Conservation (phyloP, 805 yeast species). For the Candida hispaniensis region DNA sequence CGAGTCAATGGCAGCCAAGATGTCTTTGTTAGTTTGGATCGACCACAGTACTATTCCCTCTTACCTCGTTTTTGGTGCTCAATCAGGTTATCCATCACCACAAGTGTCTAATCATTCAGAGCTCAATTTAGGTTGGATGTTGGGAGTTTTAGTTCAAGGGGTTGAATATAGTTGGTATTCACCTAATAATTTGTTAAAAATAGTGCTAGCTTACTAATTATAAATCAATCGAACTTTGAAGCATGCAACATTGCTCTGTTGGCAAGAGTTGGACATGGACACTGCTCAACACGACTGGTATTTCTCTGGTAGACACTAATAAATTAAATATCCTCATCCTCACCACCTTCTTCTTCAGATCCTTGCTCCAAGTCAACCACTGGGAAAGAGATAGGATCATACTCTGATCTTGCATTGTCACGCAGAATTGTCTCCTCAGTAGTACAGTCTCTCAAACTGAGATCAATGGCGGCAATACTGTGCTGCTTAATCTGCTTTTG, state of each 20-base stretch:
- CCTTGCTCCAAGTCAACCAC: conserved; percentile 49
- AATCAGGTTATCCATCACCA: conserved; percentile 11
- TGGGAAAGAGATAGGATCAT: conserved; percentile 70
- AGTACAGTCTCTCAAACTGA: conserved; percentile 60
- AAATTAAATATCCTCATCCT: conserved; percentile 23
- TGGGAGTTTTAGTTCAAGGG: too few species aligned
- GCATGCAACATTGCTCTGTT: too few species aligned
- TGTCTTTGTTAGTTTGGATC: conserved; percentile 6
- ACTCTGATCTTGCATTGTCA: conserved; percentile 57
- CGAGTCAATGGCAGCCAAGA: conserved; percentile 11
- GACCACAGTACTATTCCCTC: not conserved
- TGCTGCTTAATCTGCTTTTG: conserved; percentile 43
- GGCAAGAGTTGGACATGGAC: too few species aligned
- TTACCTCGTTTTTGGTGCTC: conserved; percentile 15
- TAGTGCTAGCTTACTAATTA: too few species aligned
- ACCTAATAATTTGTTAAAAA: too few species aligned
- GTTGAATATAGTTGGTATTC: too few species aligned
- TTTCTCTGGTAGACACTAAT: too few species aligned
- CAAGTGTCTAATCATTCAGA: not conserved
- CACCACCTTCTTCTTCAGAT: conserved; percentile 31
- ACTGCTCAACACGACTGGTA: too few species aligned
- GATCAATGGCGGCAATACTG: conserved; percentile 51
- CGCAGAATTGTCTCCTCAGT: conserved; percentile 56
- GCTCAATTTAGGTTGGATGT: not conserved
- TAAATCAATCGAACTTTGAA: too few species aligned